Percentiles rank a stretch among this genome's conserved stretches.
phyloP scores from a whole-genome alignment of 1,139 yeast genomes.

The Yamadazyma dushanensis region DNA sequence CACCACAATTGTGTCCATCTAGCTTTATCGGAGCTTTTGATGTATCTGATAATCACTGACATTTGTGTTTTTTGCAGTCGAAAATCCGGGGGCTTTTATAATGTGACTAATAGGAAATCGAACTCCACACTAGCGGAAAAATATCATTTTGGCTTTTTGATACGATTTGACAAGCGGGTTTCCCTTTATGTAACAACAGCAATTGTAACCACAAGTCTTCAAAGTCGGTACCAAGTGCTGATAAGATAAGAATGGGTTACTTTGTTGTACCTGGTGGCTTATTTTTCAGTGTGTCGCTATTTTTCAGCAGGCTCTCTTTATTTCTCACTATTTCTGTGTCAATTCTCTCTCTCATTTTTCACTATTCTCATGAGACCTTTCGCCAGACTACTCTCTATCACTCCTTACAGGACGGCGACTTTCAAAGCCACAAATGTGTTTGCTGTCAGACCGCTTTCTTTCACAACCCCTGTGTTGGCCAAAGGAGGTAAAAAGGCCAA shows the following conservation, averaged over 20 bases:
- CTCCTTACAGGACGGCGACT: neutral
- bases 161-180: no score
- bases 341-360: no score
- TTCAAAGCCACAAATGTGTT: neutral
- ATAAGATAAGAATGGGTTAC: no score
- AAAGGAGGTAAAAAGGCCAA: slow-evolving; percentile 7
- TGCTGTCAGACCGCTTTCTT: slow-evolving; percentile 4
- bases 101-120: no score
- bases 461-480: slow-evolving; percentile 10
- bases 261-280: neutral
- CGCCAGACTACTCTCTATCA: neutral
- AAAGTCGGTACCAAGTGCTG: no score
- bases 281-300: neutral
- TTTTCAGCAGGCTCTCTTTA: neutral
- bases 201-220: no score
- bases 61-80: neutral
- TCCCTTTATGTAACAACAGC: no score
- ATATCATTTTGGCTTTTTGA: no score
- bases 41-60: slow-evolving; percentile 20
- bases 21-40: slow-evolving; percentile 35
- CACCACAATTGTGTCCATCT: slow-evolving; percentile 44
- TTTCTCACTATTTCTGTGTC: neutral
- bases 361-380: neutral
- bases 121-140: no score
- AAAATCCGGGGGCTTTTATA: no score